Conservation (phyloP, 1,284 basidiomycete species). For the Chondrostereum purpureum region DNA sequence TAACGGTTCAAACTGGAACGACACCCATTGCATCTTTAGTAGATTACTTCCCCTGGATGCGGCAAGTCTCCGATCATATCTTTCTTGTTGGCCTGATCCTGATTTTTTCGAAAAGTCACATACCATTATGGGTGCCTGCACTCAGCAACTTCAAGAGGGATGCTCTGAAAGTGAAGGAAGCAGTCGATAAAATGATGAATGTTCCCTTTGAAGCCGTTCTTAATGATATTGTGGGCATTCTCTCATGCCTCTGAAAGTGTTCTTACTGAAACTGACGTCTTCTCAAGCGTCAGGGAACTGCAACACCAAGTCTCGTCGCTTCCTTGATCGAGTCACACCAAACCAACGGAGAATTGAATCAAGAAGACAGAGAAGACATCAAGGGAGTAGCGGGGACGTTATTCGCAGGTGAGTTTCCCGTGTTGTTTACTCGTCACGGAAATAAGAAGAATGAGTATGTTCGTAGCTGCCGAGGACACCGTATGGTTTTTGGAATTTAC, state of each 20-base stretch:
- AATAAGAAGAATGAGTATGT: not conserved
- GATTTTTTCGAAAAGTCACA: slow-evolving; percentile 28
- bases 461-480: slow-evolving; percentile 38
- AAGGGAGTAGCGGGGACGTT: slow-evolving; percentile 49
- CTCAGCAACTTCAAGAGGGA: slow-evolving; percentile 44
- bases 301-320: slow-evolving; percentile 47
- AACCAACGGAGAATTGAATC: slow-evolving; percentile 22
- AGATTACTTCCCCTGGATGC: slow-evolving; percentile 48
- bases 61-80: slow-evolving; percentile 19
- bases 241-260: no score
- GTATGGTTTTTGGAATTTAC: slow-evolving; percentile 21
- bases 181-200: slow-evolving; percentile 41
- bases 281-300: no score
- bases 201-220: slow-evolving; percentile 49
- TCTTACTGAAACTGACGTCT: no score
- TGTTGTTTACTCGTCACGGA: no score
- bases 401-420: slow-evolving; percentile 33
- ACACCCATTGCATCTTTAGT: slow-evolving; percentile 48
- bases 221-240: slow-evolving; percentile 34
- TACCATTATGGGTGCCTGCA: slow-evolving; percentile 55
- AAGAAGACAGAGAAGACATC: slow-evolving; percentile 48
- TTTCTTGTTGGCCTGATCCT: slow-evolving; percentile 5
- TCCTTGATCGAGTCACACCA: slow-evolving; percentile 36
- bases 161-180: slow-evolving; percentile 34
- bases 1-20: slow-evolving; percentile 39